Evolutionary conservation across 31 red algal genomes (phyloP), one percentile per base, ranked within the genome.

Genomic region (Odonthalia washingtoniensis): DNA sequence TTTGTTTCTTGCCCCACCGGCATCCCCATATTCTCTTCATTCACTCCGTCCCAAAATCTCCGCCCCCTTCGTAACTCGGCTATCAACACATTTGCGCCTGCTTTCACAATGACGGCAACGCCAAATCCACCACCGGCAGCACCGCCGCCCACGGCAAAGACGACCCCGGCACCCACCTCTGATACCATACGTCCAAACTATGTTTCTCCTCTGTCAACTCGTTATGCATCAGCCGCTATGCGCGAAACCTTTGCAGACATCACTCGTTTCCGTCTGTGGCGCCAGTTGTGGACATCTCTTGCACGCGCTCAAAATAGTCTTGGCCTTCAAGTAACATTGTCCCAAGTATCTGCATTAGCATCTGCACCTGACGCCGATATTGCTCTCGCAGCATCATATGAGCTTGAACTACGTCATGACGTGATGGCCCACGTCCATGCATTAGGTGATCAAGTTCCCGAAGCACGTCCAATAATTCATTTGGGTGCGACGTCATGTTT

Each of bases 391-490:
- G 49, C 18, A 12, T 30, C 49, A 3, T 95, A 98, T 70, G 96
- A 98, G 80, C 67, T 46, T n/a, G 63, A 95, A 83, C 61, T 98
- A 17, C 87, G 96, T n/a, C 96, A 98, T 72, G 96, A 98, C 74
- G 96, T 98, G 17, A 98, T 98, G 96, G 87, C 86, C 17, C 96
- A 98, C 81, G 96, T 98, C 6, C 94, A 98, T 87, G 94, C 96
- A 5, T 74, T 98, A 37, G 96, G 93, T 27, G 96, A 98, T 53
- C 93, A 95, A 65, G 96, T 87, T 40, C 96, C 96, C 24, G 57
- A 70, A 14, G 93, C 96, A 37, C 78, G 82, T 33, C 82, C 91
- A 3, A 91, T 98, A 40, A 98, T 98, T 77, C 96, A 98, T 77
- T 64, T 98, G 2, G 96, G 96, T 70, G 96, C 96, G 31, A 98